A percentile compares a stretch with the other conserved stretches of the same genome.
Conservation (phyloP, 2,329 filamentous ascomycete genomes). For the Canariomyces notabilis region DNA sequence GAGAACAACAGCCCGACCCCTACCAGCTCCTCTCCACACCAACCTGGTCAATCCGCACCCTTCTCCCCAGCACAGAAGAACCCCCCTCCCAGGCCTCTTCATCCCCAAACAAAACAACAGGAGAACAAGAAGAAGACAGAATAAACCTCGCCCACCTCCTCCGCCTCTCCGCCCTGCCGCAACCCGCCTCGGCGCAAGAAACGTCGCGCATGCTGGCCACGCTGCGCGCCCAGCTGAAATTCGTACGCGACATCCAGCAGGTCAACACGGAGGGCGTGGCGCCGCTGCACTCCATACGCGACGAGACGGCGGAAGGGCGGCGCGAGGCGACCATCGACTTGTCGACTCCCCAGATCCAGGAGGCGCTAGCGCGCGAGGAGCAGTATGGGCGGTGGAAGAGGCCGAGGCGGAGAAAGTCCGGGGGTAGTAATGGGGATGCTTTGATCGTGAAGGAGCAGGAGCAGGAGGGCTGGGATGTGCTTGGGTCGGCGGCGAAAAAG, state of each 20-base stretch:
- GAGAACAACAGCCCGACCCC: constrained; percentile 7
- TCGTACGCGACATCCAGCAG: constrained; percentile 79
- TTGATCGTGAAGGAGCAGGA: constrained; percentile 35
- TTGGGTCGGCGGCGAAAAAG: constrained; percentile 60
- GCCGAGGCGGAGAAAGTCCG: constrained; percentile 33
- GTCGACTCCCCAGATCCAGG: constrained; percentile 42
- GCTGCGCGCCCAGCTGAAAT: constrained; percentile 77
- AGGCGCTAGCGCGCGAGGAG: constrained; percentile 56
- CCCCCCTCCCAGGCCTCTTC: neutral
- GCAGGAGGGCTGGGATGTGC: constrained; percentile 64
- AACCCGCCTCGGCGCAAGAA: constrained; percentile 56
- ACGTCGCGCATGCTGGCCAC: constrained; percentile 68
- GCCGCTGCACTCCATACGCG: constrained; percentile 73
- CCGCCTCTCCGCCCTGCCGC: constrained; percentile 80
- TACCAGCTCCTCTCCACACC: constrained; percentile 51
- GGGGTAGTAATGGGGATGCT: constrained; percentile 20
- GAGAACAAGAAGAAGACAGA: constrained; percentile 39
- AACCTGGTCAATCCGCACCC: constrained; percentile 76
- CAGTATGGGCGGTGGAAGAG: constrained; percentile 51
- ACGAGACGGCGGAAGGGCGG: constrained; percentile 61
- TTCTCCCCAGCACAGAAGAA: constrained; percentile 42
- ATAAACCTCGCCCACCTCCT: constrained; percentile 79
- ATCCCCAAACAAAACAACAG: neutral
- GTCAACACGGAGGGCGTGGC: constrained; percentile 69
- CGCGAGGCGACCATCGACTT: constrained; percentile 56